These are phyloP conservation scores for Thalassiosira profunda DNA, from an alignment of 108 stramenopile genomes.

Conservation along the genomic window DNA sequence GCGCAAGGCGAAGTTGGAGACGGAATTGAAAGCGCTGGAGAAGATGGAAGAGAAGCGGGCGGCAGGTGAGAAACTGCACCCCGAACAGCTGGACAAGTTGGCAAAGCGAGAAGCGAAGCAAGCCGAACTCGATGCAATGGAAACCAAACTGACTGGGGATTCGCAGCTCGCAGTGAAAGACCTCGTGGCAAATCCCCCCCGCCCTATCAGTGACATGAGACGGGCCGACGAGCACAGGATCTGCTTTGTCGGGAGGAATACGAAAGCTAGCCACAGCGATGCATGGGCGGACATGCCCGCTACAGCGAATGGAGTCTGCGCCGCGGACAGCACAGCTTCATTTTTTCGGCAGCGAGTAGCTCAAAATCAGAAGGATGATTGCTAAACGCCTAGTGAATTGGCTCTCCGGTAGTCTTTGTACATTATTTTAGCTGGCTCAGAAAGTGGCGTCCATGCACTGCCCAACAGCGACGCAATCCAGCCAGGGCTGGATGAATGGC, in stretches of 20 bases:
- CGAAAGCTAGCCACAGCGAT: slow-evolving; percentile 67
- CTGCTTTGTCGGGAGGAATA: slow-evolving; percentile 76
- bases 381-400: neutral
- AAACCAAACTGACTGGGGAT: slow-evolving; percentile 23
- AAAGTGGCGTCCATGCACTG: too few relatives aligned
- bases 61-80: slow-evolving; percentile 34
- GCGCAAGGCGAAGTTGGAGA: slow-evolving; percentile 45
- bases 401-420: too few relatives aligned
- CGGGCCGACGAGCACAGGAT: slow-evolving; percentile 84
- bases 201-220: slow-evolving; percentile 81
- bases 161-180: slow-evolving; percentile 60
- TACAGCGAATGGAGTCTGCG: slow-evolving; percentile 39
- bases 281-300: slow-evolving; percentile 86
- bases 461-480: too few relatives aligned
- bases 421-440: too few relatives aligned
- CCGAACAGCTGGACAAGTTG: slow-evolving; percentile 56
- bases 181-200: slow-evolving; percentile 79
- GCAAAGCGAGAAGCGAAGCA: slow-evolving; percentile 37
- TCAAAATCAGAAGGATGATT: slow-evolving; percentile 1
- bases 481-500: slow-evolving; percentile 77
- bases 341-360: slow-evolving; percentile 40
- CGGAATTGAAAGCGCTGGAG: slow-evolving; percentile 51
- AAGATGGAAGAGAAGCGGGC: slow-evolving; percentile 40
- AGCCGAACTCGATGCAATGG: slow-evolving; percentile 55
- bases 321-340: slow-evolving; percentile 15